Conservation (phyloP, 768 basidiomycete genomes). For the Phylloporus arenicola region DNA sequence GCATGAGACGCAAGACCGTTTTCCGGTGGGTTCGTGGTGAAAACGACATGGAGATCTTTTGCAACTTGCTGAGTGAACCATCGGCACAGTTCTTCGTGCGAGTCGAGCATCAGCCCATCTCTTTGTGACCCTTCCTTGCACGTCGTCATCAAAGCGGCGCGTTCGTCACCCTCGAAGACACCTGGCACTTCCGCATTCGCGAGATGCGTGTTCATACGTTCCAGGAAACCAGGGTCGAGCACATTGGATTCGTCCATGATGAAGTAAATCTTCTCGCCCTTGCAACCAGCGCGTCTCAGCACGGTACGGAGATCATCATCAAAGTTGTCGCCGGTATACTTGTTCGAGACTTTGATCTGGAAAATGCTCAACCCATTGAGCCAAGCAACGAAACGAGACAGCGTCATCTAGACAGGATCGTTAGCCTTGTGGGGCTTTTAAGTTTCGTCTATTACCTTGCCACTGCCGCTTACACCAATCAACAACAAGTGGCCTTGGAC, state of each 20-base stretch:
- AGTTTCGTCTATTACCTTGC: conserved; percentile 62
- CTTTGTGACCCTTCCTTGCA: conserved; percentile 99
- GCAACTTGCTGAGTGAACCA: conserved; percentile 99
- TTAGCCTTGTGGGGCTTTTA: conserved; percentile 9
- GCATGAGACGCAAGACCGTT: conserved; percentile 94
- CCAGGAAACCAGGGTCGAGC: conserved; percentile 96
- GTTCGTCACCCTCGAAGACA: conserved; percentile 98
- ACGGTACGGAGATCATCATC: conserved; percentile 96
- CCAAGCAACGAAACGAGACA: conserved; percentile 99
- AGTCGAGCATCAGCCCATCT: conserved; percentile 96
- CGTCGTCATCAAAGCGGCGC: conserved; percentile 96
- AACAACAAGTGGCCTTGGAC: conserved; percentile 93
- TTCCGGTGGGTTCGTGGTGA: conserved; percentile 98
- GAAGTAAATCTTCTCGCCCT: conserved; percentile 98
- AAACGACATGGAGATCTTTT: conserved; percentile 96
- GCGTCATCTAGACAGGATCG: conserved; percentile 63
- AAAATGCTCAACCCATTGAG: conserved; percentile 99
- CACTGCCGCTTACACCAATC: conserved; percentile 97
- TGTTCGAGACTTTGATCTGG: conserved; percentile 99
- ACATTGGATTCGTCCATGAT: conserved; percentile 99
- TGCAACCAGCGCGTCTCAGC: conserved; percentile 92
- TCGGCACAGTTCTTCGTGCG: conserved; percentile 92
- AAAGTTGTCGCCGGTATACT: conserved; percentile 97
- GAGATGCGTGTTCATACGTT: conserved; percentile 98
- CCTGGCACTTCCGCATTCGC: conserved; percentile 99